Base-by-base conservation (phyloP, 176 grass and related monocot species). In the sorghum (Sorghum bicolor) region DNA sequence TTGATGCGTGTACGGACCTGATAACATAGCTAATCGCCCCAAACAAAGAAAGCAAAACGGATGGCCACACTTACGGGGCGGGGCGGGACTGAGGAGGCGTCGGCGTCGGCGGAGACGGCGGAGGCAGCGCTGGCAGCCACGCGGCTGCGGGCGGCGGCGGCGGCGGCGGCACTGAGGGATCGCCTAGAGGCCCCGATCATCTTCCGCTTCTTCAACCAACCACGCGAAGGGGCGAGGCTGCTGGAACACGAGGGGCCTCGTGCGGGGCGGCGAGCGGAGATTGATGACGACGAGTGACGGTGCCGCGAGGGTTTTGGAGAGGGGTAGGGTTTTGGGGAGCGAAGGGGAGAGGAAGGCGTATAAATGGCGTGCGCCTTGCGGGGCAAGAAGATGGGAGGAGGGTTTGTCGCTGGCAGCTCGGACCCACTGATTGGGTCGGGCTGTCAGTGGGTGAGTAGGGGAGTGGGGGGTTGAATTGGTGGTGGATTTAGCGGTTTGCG, bases 131-230 rank as follows among this genome's bases (percentile, higher is more conserved):
- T 62, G 34, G 85, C 80, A 15, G 87, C 80, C 1, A 78, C 73
- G 24, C 71, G 85, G 40, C 37, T 77, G 76, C 78, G 83, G 67
- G 89, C 85, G 58, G 73, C 80, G 68, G 81, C 79, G 61, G 80
- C 72, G 28, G 70, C 81, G 36, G 70, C 81, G 29, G 85, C 70
- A 77, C 86, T 83, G 77, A 92, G 74, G 40, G 93, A 94, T 72
- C 96, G 90, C 86, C 92, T 96, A 33, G 96, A 94, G 82, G 81
- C 87, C 25, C 93, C 91, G 2, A 99, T 80, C 96, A 99, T 99
- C 87, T 83, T 45, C 72, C 20, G 58, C 75, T 64, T n/a, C 67
- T 20, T 26, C 67, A 36, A 32, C 15, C 72, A 36, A 32, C 37
- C 19, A 25, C 32, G 19, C 22, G 13, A 25, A 74, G 29, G 29